These are phyloP conservation scores for Zoysia matrella DNA, from an alignment of 202 grass and related monocot genomes.

Conservation along the genomic window DNA sequence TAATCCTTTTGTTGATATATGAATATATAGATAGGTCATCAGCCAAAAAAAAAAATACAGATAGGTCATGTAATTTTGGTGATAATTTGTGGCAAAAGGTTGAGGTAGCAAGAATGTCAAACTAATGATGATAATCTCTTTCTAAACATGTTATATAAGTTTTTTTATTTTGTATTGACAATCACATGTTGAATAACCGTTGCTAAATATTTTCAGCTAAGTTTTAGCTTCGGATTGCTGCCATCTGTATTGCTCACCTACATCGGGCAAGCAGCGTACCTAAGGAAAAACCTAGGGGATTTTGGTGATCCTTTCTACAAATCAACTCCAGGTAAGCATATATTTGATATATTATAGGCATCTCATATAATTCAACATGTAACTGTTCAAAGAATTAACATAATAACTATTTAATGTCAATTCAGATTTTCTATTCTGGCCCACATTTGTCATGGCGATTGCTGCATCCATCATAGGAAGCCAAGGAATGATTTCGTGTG, in stretches of 20 bases:
- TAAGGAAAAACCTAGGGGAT: conserved; percentile 28
- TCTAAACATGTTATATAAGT: too few relatives aligned
- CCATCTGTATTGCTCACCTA: conserved; percentile 48
- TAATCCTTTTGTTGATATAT: too few relatives aligned
- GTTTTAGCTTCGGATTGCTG: conserved; percentile 34
- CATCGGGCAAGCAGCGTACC: conserved; percentile 47
- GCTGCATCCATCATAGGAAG: conserved; percentile 47
- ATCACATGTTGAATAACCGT: not conserved
- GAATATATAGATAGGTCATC: too few relatives aligned
- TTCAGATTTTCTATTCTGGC: conserved; percentile 48
- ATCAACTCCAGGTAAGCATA: conserved; percentile 45
- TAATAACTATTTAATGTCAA: not conserved
- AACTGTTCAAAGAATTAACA: not conserved
- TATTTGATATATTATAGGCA: not conserved
- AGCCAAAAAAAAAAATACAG: too few relatives aligned
- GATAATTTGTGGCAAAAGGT: too few relatives aligned
- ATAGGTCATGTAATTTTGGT: too few relatives aligned
- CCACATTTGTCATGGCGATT: conserved; percentile 46
- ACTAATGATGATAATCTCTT: too few relatives aligned
- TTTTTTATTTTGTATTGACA: too few relatives aligned
- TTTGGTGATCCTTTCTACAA: conserved; percentile 35
- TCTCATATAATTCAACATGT: not conserved
- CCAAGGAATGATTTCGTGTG: conserved; percentile 49
- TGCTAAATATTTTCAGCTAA: conserved; percentile 38
- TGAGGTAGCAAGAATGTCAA: too few relatives aligned